These are phyloP conservation scores for Penicillium sp. DNA, from an alignment of 2,329 filamentous ascomycete genomes.

Conservation along the genomic window DNA sequence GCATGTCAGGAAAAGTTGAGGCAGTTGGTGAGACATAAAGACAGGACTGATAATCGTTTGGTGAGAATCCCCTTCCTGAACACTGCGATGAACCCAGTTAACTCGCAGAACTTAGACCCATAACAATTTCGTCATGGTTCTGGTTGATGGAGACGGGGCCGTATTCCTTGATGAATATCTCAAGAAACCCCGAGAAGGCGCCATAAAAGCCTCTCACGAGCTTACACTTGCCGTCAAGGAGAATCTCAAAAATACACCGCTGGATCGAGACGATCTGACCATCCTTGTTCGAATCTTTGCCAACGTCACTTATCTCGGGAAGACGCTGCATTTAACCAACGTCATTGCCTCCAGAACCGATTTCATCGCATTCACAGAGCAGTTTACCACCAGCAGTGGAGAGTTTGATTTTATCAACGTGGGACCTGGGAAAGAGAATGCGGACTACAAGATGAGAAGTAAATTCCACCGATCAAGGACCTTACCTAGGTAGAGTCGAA, in stretches of 20 bases:
- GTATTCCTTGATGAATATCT: conserved; percentile 11
- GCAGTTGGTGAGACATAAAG: neutral
- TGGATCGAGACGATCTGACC: conserved; percentile 4
- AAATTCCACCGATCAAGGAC: neutral
- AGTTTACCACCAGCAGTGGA: conserved; percentile 10
- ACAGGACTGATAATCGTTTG: neutral
- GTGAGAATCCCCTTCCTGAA: neutral
- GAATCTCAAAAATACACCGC: neutral
- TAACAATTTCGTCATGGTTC: conserved; percentile 10
- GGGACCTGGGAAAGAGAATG: conserved; percentile 9
- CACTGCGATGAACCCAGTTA: too few relatives aligned
- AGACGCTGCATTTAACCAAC: conserved; percentile 3
- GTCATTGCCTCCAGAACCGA: conserved; percentile 4
- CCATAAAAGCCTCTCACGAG: conserved; percentile 7
- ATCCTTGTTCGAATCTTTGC: conserved; percentile 15
- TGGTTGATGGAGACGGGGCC: conserved; percentile 15
- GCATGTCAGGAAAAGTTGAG: neutral
- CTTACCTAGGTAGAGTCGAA: neutral
- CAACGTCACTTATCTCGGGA: conserved; percentile 11
- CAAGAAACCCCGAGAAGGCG: conserved; percentile 5
- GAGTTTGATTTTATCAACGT: conserved; percentile 15
- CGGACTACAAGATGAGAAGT: conserved; percentile 13
- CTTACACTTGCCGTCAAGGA: conserved; percentile 8
- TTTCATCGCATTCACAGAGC: conserved; percentile 10
- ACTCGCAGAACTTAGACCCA: neutral